A percentile compares a stretch with the other conserved stretches of the same genome.
These are phyloP conservation scores for Immersiporthe knoxdaviesiana DNA, from an alignment of 2,329 filamentous ascomycete species.

Conservation along the genomic window DNA sequence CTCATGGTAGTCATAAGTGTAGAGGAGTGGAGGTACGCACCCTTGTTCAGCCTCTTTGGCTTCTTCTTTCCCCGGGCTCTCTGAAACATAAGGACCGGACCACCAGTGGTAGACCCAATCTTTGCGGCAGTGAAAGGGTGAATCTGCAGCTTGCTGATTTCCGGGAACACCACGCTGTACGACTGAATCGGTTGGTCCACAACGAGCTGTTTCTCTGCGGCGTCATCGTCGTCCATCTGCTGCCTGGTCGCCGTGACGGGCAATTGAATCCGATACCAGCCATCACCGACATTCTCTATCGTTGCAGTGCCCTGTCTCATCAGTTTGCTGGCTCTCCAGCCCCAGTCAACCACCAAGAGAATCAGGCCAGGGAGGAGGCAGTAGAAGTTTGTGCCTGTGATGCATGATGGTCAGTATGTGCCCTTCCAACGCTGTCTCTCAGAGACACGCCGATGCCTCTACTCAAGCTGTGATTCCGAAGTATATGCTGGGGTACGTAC, in stretches of 20 bases:
- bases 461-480: neutral
- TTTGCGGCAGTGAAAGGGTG: slow-evolving; percentile 31
- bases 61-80: slow-evolving; percentile 16
- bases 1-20: too few relatives aligned
- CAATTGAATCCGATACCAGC: slow-evolving; percentile 14
- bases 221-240: slow-evolving; percentile 5
- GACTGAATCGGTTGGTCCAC: slow-evolving; percentile 17
- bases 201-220: neutral
- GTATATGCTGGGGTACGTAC: neutral
- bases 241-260: neutral
- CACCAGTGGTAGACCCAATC: neutral
- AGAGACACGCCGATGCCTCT: neutral
- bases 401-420: neutral
- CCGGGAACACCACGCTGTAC: slow-evolving; percentile 25
- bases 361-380: slow-evolving; percentile 28
- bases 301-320: neutral
- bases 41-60: slow-evolving; percentile 3
- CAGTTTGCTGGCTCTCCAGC: slow-evolving; percentile 7
- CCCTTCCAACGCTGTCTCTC: neutral
- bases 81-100: slow-evolving; percentile 25
- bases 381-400: slow-evolving; percentile 29
- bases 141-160: slow-evolving; percentile 26
- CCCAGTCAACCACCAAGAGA: slow-evolving; percentile 25
- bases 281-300: slow-evolving; percentile 22
- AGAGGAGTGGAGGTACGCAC: too few relatives aligned